phyloP scores from a whole-genome alignment of 2,329 filamentous ascomycete species.

The Hypoxylon sp. region DNA sequence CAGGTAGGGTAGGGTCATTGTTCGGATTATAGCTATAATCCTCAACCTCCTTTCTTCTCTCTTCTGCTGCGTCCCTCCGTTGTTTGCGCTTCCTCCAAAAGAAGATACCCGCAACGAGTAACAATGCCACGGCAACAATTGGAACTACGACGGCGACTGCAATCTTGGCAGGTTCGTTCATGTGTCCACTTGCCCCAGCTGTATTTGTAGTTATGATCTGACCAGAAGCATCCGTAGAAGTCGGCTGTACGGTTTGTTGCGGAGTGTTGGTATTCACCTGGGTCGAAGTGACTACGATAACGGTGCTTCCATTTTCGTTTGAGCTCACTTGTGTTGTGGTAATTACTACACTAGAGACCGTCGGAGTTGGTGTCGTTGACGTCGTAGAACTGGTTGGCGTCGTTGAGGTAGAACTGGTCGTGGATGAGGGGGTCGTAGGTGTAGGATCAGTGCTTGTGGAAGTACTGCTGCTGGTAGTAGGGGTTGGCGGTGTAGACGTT shows the following conservation, averaged over 20 bases:
- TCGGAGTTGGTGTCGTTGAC: slow-evolving; percentile 18
- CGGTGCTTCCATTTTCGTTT: slow-evolving; percentile 38
- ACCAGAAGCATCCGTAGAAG: slow-evolving; percentile 40
- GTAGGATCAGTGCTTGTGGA: slow-evolving; percentile 28
- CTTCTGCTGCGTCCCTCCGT: slow-evolving; percentile 85
- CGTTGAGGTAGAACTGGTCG: slow-evolving; percentile 24
- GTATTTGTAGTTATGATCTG: slow-evolving; percentile 36
- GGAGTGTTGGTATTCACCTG: slow-evolving; percentile 38
- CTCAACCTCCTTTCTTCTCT: slow-evolving; percentile 94
- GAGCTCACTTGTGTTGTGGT: slow-evolving; percentile 41
- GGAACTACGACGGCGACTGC: slow-evolving; percentile 95
- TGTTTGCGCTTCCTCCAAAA: slow-evolving; percentile 92
- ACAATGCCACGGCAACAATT: slow-evolving; percentile 85
- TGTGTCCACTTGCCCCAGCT: slow-evolving; percentile 44
- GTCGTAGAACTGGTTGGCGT: slow-evolving; percentile 29
- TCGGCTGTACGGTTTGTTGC: slow-evolving; percentile 12
- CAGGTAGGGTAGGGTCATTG: slow-evolving; percentile 82
- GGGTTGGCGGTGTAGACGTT: slow-evolving; percentile 27
- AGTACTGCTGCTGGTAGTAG: slow-evolving; percentile 25
- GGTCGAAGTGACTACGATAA: slow-evolving; percentile 47
- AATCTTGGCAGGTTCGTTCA: slow-evolving; percentile 77
- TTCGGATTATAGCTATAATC: slow-evolving; percentile 99
- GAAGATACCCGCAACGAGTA: slow-evolving; percentile 81
- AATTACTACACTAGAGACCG: slow-evolving; percentile 30
- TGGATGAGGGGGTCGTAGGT: slow-evolving; percentile 26